These are phyloP conservation scores for Irpex rosettiformis DNA, from an alignment of 1,284 basidiomycete species.

Conservation along the genomic window DNA sequence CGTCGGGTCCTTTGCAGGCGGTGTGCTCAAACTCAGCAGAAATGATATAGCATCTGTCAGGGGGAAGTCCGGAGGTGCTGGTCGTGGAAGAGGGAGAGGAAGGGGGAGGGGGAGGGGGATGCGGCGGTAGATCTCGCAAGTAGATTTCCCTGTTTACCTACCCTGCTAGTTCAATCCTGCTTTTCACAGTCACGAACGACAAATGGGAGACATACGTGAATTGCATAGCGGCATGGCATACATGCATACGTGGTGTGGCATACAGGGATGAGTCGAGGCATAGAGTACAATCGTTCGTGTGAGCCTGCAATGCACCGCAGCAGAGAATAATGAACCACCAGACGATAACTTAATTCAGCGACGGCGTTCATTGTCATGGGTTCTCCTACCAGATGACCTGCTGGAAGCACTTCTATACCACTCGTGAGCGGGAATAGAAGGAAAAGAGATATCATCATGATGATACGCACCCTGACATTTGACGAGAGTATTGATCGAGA, in stretches of 20 bases:
- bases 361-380: conserved; percentile 8
- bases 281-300: neutral
- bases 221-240: neutral
- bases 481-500: conserved; percentile 9
- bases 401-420: conserved; percentile 10
- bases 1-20: conserved; percentile 69
- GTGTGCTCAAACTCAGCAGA: conserved; percentile 58
- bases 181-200: no score
- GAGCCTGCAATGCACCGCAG: conserved; percentile 1
- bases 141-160: no score
- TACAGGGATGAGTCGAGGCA: neutral
- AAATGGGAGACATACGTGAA: no score
- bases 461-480: conserved; percentile 8
- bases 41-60: conserved; percentile 52
- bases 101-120: conserved; percentile 4
- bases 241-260: neutral
- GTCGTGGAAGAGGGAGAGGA: conserved; percentile 21
- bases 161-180: no score
- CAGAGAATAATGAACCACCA: neutral
- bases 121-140: neutral
- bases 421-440: neutral
- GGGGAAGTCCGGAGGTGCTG: conserved; percentile 22
- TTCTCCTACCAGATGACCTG: conserved; percentile 13
- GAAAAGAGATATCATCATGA: neutral
- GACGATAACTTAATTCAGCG: conserved; percentile 1